phyloP scores from a whole-genome alignment of 768 basidiomycete species.

The Gloeopeniophorella convolvens region DNA sequence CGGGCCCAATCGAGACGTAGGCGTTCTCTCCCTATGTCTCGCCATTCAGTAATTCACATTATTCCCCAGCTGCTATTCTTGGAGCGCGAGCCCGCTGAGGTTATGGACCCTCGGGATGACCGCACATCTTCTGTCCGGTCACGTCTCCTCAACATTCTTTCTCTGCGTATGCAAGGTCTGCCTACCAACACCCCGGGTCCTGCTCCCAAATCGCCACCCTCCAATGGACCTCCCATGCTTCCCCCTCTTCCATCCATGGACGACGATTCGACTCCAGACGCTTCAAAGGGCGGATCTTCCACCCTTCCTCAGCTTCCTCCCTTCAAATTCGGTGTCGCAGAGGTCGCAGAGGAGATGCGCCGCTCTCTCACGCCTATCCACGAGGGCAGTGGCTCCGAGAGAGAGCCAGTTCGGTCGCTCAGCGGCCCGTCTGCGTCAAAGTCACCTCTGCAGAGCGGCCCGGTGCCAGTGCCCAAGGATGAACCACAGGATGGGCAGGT shows the following conservation, averaged over 20 bases:
- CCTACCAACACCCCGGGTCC: constrained; percentile 22
- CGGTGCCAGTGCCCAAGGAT: background rate
- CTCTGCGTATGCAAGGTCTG: constrained; percentile 51
- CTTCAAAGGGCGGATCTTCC: background rate
- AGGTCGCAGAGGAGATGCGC: background rate
- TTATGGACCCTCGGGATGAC: constrained; percentile 70
- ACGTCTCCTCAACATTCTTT: constrained; percentile 53
- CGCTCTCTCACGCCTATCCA: constrained; percentile 49
- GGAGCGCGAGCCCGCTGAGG: constrained; percentile 74
- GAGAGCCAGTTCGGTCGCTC: background rate
- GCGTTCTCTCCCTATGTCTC: constrained; percentile 26
- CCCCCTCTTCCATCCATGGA: constrained; percentile 14
- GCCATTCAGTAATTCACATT: background rate
- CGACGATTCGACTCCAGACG: background rate
- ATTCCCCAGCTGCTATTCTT: constrained; percentile 69
- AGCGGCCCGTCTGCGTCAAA: background rate
- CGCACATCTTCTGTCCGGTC: constrained; percentile 65
- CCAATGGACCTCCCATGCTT: constrained; percentile 3
- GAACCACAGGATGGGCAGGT: background rate
- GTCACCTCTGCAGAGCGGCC: background rate
- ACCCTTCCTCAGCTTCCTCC: constrained; percentile 52
- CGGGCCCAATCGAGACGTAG: constrained; percentile 74
- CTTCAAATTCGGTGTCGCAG: constrained; percentile 39
- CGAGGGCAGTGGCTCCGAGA: constrained; percentile 36
- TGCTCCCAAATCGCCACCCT: background rate